Conservation (phyloP, 225 moss, liverwort and hornwort genomes). For the Physcomitrellopsis africana region DNA sequence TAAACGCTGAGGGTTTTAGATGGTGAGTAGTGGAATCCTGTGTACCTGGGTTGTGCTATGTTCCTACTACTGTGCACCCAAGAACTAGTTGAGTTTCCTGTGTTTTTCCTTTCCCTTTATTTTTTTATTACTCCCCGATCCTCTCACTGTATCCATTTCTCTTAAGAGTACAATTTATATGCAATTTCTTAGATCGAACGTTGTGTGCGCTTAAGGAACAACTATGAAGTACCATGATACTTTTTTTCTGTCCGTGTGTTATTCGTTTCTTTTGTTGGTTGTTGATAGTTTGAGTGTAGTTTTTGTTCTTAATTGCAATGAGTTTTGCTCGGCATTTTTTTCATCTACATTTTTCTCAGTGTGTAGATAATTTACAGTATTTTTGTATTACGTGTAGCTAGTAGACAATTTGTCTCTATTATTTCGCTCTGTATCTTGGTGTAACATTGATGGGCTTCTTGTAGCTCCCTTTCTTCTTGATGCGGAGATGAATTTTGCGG, state of each 20-base stretch:
- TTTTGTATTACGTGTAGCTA: neutral
- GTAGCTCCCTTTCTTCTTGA: neutral
- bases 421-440: neutral
- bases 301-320: no score
- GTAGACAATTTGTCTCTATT: neutral
- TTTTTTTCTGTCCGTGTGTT: neutral
- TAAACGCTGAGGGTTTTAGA: no score
- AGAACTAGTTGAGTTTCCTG: neutral
- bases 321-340: no score
- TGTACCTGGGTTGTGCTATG: neutral
- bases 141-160: no score
- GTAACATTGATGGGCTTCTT: neutral
- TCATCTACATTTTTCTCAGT: no score
- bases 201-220: neutral
- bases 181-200: neutral
- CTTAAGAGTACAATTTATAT: neutral
- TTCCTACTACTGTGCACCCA: neutral
- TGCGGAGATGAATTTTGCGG: neutral
- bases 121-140: neutral
- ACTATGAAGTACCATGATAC: neutral
- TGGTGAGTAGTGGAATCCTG: no score
- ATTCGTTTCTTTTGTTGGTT: no score
- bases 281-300: no score
- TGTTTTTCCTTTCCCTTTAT: neutral
- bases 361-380: neutral